Evolutionary conservation across 2,329 filamentous ascomycete species (phyloP).

Genomic region (Rhynchosporium agropyri): DNA sequence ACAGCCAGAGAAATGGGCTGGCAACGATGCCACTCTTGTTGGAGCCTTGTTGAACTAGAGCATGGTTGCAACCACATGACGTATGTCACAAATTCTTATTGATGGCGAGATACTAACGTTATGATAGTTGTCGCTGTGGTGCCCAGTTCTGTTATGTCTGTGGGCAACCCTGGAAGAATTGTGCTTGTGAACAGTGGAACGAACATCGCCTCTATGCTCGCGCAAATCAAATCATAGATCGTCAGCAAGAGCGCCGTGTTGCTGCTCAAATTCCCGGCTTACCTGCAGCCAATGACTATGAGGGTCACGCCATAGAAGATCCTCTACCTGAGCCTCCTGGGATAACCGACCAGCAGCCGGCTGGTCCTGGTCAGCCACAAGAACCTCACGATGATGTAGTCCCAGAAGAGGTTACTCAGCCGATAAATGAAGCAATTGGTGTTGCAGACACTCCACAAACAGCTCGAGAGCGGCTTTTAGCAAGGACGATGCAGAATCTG

Average conservation of each 20-base stretch:
- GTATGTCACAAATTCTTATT: background rate
- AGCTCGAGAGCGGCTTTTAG: conserved; percentile 35
- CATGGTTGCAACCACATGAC: conserved; percentile 15
- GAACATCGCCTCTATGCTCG: conserved; percentile 7
- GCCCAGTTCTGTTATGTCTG: conserved; percentile 16
- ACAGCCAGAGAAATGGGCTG: conserved; percentile 5
- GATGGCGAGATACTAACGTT: background rate
- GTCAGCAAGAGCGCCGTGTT: conserved; percentile 23
- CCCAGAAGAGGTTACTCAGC: too few species aligned
- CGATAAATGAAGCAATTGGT: too few species aligned
- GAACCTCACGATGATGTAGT: too few species aligned
- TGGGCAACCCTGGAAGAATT: conserved; percentile 9
- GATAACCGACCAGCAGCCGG: too few species aligned
- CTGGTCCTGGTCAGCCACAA: too few species aligned
- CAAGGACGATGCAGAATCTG: conserved; percentile 35
- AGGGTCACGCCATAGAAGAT: too few species aligned
- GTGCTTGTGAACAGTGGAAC: conserved; percentile 10
- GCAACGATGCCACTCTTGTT: conserved; percentile 13
- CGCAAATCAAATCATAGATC: conserved; percentile 6
- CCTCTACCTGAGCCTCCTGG: too few species aligned
- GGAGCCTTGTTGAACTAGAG: conserved; percentile 6
- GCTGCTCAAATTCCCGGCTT: too few species aligned
- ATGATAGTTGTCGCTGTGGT: conserved; percentile 9
- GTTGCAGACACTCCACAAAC: conserved; percentile 43
- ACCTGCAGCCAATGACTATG: too few species aligned